These are phyloP conservation scores for Echinochloa phyllopogon DNA, from an alignment of 176 grass and related monocot genomes.

Conservation along the genomic window DNA sequence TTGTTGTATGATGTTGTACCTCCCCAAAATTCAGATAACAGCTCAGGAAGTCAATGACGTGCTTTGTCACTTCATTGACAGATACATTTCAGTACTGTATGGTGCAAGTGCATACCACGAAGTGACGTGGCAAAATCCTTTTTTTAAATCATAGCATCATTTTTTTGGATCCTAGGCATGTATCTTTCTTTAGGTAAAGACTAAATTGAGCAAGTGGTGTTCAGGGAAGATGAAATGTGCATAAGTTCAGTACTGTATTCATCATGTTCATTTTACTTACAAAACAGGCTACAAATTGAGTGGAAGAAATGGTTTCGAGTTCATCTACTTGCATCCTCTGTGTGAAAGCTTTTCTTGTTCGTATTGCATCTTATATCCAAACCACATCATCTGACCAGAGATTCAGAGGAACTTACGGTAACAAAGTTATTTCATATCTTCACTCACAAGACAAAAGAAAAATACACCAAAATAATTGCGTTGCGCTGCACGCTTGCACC, in stretches of 20 bases:
- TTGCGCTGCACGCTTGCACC: neutral
- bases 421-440: slow-evolving; percentile 19
- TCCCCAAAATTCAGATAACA: neutral
- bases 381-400: neutral
- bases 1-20: slow-evolving; percentile 13
- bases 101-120: neutral
- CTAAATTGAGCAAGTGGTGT: neutral
- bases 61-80: neutral
- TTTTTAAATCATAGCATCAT: neutral
- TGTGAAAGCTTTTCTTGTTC: neutral
- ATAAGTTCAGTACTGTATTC: too few species aligned
- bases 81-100: neutral
- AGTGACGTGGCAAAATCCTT: neutral
- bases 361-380: neutral
- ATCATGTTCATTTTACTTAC: too few species aligned
- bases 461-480: slow-evolving; percentile 8
- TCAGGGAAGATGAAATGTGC: too few species aligned
- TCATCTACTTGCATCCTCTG: neutral
- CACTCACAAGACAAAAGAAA: neutral
- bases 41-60: slow-evolving; percentile 5
- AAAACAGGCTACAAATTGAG: neutral
- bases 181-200: neutral
- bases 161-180: neutral
- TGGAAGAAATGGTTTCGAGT: neutral
- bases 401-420: neutral